phyloP scores from a whole-genome alignment of 257 asterid genomes.

The Jacaranda mimosifolia region DNA sequence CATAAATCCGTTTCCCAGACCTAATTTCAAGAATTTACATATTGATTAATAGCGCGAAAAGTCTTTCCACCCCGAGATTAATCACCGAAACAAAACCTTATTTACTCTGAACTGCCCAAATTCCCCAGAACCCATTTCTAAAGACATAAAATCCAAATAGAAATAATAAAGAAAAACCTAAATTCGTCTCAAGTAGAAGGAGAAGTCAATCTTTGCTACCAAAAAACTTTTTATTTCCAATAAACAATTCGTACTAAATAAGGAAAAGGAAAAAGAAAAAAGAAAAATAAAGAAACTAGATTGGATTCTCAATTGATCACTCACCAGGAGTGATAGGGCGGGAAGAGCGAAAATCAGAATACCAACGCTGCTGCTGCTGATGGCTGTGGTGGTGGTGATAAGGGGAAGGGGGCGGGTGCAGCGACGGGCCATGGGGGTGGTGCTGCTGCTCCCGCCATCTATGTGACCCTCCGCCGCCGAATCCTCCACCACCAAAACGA shows the following conservation, averaged over 20 bases:
- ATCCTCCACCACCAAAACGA: conserved; percentile 61
- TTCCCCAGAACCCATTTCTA: conserved; percentile 26
- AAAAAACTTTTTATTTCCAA: not conserved
- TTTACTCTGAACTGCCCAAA: conserved; percentile 6
- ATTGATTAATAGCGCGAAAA: conserved; percentile 15
- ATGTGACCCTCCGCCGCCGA: conserved; percentile 63
- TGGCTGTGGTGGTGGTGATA: conserved; percentile 57
- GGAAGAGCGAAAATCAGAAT: conserved; percentile 70
- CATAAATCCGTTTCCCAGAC: conserved; percentile 26
- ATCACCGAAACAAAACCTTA: not conserved
- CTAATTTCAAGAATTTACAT: conserved; percentile 12
- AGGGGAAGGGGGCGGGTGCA: conserved; percentile 60
- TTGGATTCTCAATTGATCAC: conserved; percentile 33
- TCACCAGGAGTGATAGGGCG: conserved; percentile 77
- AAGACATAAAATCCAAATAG: not conserved
- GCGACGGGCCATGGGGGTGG: conserved; percentile 60
- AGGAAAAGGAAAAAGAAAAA: not conserved
- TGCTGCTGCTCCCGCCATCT: conserved; percentile 81
- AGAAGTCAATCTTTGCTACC: not conserved
- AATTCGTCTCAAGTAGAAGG: conserved; percentile 19
- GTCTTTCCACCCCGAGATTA: conserved; percentile 10
- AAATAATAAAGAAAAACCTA: not conserved
- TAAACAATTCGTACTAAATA: not conserved
- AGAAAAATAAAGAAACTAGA: not conserved
- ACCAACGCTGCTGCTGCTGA: conserved; percentile 65